Percentiles rank a stretch among this genome's conserved stretches.
phyloP scores from a whole-genome alignment of 1,139 yeast species.

The Lodderomyces elongisporus region DNA sequence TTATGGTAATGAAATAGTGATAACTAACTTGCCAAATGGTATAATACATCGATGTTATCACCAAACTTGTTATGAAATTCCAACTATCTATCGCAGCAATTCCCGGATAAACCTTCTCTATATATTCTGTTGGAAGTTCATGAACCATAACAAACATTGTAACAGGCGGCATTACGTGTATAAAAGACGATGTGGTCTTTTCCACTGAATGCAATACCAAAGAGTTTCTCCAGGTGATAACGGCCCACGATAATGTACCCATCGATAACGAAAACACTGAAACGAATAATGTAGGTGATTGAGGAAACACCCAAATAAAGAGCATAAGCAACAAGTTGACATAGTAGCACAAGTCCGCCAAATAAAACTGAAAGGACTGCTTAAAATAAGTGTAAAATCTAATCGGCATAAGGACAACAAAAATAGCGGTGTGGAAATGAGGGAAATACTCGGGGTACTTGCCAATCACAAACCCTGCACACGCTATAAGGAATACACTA shows the following conservation, averaged over 20 bases:
- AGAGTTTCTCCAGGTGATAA: constrained; percentile 93
- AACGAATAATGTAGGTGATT: constrained; percentile 65
- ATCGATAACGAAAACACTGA: constrained; percentile 82
- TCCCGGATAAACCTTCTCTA: constrained; percentile 68
- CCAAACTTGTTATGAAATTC: constrained; percentile 66
- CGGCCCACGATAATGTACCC: constrained; percentile 92
- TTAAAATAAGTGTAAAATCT: constrained; percentile 80
- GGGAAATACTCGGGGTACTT: constrained; percentile 74
- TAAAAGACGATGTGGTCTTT: constrained; percentile 87
- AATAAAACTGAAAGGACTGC: constrained; percentile 72
- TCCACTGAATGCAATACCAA: constrained; percentile 88
- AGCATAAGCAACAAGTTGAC: constrained; percentile 67
- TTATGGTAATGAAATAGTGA: constrained; percentile 87
- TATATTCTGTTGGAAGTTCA: constrained; percentile 56
- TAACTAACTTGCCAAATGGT: constrained; percentile 88
- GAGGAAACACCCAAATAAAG: constrained; percentile 80
- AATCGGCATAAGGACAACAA: constrained; percentile 71
- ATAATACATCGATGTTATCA: constrained; percentile 80
- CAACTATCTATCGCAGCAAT: constrained; percentile 63
- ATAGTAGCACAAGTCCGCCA: constrained; percentile 92
- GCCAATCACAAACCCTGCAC: constrained; percentile 75
- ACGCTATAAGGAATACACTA: constrained; percentile 64
- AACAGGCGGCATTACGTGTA: constrained; percentile 87
- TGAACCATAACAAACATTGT: constrained; percentile 86
- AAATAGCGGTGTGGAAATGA: constrained; percentile 61